Conservation (phyloP, 2,329 filamentous ascomycete species). For the Byssoonygena ceratinophila region DNA sequence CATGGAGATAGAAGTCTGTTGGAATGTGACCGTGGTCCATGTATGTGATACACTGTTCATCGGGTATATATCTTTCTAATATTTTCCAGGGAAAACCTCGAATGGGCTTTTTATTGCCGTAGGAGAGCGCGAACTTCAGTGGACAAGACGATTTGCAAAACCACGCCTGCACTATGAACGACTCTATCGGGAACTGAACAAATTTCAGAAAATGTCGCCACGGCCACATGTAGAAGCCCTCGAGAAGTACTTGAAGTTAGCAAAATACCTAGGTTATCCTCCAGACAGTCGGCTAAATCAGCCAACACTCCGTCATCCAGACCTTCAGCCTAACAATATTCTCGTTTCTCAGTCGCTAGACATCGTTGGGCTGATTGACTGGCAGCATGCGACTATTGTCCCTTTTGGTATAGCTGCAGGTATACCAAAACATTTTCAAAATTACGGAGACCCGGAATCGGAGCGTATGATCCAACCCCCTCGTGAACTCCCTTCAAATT, state of each 20-base stretch:
- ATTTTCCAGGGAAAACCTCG: too few relatives aligned
- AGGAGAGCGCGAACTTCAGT: too few relatives aligned
- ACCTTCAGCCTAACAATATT: conserved; percentile 25
- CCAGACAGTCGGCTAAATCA: conserved; percentile 11
- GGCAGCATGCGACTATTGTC: conserved; percentile 32
- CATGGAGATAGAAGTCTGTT: conserved; percentile 12
- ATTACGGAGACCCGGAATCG: conserved; percentile 26
- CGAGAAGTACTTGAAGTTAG: conserved; percentile 14
- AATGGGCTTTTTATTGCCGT: too few relatives aligned
- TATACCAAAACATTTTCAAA: conserved; percentile 34
- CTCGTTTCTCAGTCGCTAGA: conserved; percentile 24
- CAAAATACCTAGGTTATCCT: conserved; percentile 15
- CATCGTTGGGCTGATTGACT: conserved; percentile 34
- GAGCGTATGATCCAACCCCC: conserved; percentile 14
- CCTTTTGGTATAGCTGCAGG: conserved; percentile 31
- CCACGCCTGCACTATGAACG: too few relatives aligned
- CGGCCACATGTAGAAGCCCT: too few relatives aligned
- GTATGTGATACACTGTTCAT: conserved; percentile 12
- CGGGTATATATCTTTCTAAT: too few relatives aligned
- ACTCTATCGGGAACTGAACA: too few relatives aligned
- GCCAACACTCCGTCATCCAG: conserved; percentile 22
- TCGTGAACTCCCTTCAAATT: conserved; percentile 15
- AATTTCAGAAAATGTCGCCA: too few relatives aligned
- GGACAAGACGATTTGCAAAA: too few relatives aligned
- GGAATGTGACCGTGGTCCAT: conserved; percentile 15